Evolutionary conservation across 129 eudicot species (phyloP), one percentile per base, ranked within the genome.

Genomic region (Helianthus tuberosus): DNA sequence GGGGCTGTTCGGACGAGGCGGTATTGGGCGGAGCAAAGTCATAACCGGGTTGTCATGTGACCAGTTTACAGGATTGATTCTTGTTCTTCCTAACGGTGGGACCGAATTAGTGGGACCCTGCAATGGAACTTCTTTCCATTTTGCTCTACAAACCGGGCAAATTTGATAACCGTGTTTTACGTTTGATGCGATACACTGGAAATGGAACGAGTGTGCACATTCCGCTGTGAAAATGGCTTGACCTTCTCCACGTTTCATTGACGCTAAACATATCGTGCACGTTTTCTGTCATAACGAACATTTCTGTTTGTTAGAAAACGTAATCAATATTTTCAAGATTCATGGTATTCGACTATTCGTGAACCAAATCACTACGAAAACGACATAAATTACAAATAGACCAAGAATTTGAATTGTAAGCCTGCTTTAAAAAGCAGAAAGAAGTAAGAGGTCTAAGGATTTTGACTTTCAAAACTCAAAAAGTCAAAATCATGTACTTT

Each of bases 201-300:
- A 93, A 77, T 93, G 98, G 80, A 89, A 93, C 29, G 96, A 84
- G 73, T 93, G 98, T 0, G 92, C 80, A 69, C 98, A 93, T 81
- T 93, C 98, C n/a, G 98, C 98, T 29, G 98, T 93, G 73, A 89
- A 93, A 51, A 93, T 83, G 23, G 98, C 98, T 72, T 86, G 90
- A 17, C 98, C 98, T 52, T 89, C 93, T 44, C 98, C 98, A 1
- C 85, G 81, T 73, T 82, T 89, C 91, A 92, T 85, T n/a, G 88
- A 71, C 8, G 86, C 87, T 86, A 92, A 83, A 75, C 98, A 92
- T 83, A 92, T 89, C 25, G 94, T 83, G 86, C 98, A 92, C 5
- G 84, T 83, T 11, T 89, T 86, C 96, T 89, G 91, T 23, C 52
- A 69, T 15, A 71, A 41, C 14, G 36, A 79, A 39, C 5, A 12